Evolutionary conservation across 164 flowering plant species (phyloP), one percentile per base, ranked within the genome.

Genomic region (Protea cynaroides): DNA sequence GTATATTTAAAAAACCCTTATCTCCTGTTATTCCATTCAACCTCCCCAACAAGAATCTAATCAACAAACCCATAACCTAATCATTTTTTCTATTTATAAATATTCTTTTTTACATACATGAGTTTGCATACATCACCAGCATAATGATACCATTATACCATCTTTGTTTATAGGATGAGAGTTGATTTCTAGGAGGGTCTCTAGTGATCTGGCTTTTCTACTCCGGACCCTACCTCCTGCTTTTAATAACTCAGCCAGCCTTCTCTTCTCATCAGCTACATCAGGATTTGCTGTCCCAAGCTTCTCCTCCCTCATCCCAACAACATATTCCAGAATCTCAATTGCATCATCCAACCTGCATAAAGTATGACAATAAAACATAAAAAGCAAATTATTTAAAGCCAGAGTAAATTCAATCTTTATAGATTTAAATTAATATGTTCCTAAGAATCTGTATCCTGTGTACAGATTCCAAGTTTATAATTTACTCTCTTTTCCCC

Each of bases 221-320:
- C 59, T 87, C 22, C 89, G 79, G 23, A 68, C 83, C 72, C 84
- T 81, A 61, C 96, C 96, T 4, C 90, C 87, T 72, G 86, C 92
- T 69, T 83, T 86, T 55, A 90, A 56, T 56, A 90, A 74, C 76
- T 87, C 92, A 10, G 79, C 76, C 80, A 88, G 73, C 75, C 96
- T 83, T 72, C 76, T 82, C 72, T 86, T 90, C 73, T 90, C 96
- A 66, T 87, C 94, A 61, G 82, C 88, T 53, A 84, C 91, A 57
- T 86, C 96, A 23, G 92, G 88, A 66, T 86, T 81, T 24, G 94
- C 96, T n/a, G 96, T 90, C 74, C 94, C 96, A 23, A 90, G 89
- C 74, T 90, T 90, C 74, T 88, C 92, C 75, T 88, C 96, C 67
- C 96, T 84, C 76, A 83, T 79, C 56, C 79, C 84, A 54, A 87